Evolutionary conservation across 306 rosid species (phyloP), one percentile per base, ranked within the genome.

Genomic region (Arachis hypogaea): DNA sequence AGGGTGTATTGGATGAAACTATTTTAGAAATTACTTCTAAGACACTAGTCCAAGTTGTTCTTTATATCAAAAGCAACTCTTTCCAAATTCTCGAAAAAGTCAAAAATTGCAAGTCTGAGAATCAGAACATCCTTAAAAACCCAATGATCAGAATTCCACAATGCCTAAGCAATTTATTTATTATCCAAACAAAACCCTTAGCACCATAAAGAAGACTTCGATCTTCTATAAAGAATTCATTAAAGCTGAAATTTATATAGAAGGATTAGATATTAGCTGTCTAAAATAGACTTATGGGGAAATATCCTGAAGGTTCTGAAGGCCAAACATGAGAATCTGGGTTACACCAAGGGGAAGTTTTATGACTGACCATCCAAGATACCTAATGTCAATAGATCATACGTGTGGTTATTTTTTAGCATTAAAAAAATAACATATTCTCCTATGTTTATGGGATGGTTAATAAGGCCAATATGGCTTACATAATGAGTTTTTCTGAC

Each of bases 401-500:
- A 33, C 3, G 38, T 33, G 38, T 33, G 38, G 18, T 11, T 12
- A 14, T 49, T 49, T 49, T 49, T 14, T 33, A 42, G 18, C 36
- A 58, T 30, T 7, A 11, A 11, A 12, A 11, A 10, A 10, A 33
- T 33, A 33, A 33, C 38, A 33, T 33, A 33, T 33, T 33, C 60
- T 6, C 70, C 43, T 28, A 38, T 22, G 38, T 65, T 46, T 72
- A 6, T 47, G 59, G 16, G 18, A 49, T n/a, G 22, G 80, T 74
- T 80, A 72, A 63, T 66, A 47, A 50, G 59, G 51, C 44, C 71
- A 43, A 50, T 49, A 67, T 10, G 12, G 29, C 68, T 68, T 51
- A 14, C 6, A 18, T 68, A 38, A 61, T 74, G 66, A 68, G 60
- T 82, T 80, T 59, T 28, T 78, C 41, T 78, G 47, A 66, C 68